Evolutionary conservation across 2,329 filamentous ascomycete genomes (phyloP).

Genomic region (Xylaria sp.): DNA sequence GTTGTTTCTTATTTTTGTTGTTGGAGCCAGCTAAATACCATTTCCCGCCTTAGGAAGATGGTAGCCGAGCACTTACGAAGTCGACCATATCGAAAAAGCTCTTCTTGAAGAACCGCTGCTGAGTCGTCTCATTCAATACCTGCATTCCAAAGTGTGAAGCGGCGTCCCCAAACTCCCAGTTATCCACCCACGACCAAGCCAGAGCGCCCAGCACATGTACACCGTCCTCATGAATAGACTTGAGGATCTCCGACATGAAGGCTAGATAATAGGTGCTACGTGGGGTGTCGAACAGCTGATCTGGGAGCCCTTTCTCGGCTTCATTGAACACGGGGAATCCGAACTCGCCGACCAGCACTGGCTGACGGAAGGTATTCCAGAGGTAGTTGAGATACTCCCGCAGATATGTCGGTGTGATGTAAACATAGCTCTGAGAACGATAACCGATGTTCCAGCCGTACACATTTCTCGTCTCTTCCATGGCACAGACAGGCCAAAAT

Average conservation of each 20-base stretch:
- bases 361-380: slow-evolving; percentile 61
- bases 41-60: not conserved
- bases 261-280: slow-evolving; percentile 60
- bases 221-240: slow-evolving; percentile 61
- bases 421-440: slow-evolving; percentile 60
- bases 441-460: slow-evolving; percentile 66
- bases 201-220: slow-evolving; percentile 60
- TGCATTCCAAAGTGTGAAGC: slow-evolving; percentile 61
- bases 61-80: not conserved
- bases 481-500: slow-evolving; percentile 59
- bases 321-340: slow-evolving; percentile 62
- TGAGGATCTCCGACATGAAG: slow-evolving; percentile 60
- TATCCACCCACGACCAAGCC: slow-evolving; percentile 59
- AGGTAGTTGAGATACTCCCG: slow-evolving; percentile 61
- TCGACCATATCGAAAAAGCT: slow-evolving; percentile 39
- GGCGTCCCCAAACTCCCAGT: slow-evolving; percentile 61
- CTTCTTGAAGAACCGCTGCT: slow-evolving; percentile 59
- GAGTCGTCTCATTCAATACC: slow-evolving; percentile 58
- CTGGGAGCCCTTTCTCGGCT: slow-evolving; percentile 47
- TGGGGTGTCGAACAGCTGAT: slow-evolving; percentile 60
- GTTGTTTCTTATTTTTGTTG: too few relatives aligned
- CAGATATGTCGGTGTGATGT: slow-evolving; percentile 64
- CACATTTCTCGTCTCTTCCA: slow-evolving; percentile 50
- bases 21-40: too few relatives aligned
- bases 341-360: slow-evolving; percentile 60